Evolutionary conservation across 139 green algal genomes (phyloP).

Genomic region (Ettlia oleoabundans): DNA sequence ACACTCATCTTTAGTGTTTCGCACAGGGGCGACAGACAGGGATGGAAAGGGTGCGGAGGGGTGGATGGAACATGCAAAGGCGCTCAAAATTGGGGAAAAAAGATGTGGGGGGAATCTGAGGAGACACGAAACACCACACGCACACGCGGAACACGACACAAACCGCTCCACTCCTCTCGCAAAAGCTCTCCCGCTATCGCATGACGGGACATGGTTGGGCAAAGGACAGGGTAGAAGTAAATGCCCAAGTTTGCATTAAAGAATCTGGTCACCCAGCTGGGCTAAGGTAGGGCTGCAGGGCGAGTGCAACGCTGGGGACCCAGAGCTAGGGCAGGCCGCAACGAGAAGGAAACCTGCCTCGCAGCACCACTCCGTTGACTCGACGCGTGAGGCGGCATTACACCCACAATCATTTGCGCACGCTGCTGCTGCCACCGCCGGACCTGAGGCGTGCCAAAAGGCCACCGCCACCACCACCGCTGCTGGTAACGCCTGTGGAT

Average conservation of each 20-base stretch:
- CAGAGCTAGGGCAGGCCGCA: too few species aligned
- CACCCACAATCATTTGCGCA: background rate
- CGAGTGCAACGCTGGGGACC: too few species aligned
- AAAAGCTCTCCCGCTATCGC: background rate
- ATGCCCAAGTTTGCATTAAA: background rate
- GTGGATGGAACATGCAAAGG: background rate
- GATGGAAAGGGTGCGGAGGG: background rate
- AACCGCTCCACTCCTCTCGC: background rate
- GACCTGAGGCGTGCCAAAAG: constrained; percentile 19
- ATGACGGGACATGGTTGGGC: background rate
- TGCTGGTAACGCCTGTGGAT: background rate
- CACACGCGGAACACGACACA: too few species aligned
- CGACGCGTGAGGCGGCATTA: too few species aligned
- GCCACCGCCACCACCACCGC: constrained; percentile 15
- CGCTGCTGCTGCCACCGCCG: constrained; percentile 14
- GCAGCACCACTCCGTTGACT: too few species aligned
- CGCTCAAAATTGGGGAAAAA: constrained; percentile 8
- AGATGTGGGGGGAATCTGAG: background rate
- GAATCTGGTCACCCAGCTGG: background rate
- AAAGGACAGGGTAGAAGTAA: background rate
- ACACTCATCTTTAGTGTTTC: background rate
- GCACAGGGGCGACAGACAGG: background rate
- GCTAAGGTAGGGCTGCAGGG: background rate
- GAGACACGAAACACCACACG: background rate
- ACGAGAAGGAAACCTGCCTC: too few species aligned